phyloP scores from a whole-genome alignment of 2,329 filamentous ascomycete species.

The Fonsecaea pedrosoi region DNA sequence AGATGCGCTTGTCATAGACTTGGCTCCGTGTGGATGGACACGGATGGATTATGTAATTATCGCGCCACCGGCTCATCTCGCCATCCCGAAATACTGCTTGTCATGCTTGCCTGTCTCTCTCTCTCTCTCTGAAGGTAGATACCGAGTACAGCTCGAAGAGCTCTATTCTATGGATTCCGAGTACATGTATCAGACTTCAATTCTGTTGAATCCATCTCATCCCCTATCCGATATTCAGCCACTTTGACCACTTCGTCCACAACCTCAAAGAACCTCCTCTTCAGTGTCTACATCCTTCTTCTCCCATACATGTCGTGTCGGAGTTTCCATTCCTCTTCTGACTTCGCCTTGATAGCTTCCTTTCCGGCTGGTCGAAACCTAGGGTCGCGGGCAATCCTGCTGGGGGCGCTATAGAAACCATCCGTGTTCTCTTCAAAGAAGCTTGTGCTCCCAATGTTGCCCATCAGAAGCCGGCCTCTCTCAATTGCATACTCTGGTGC shows the following conservation, averaged over 20 bases:
- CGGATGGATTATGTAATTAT: not conserved
- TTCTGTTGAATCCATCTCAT: conserved; percentile 1
- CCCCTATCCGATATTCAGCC: conserved; percentile 2
- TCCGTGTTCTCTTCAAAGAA: conserved; percentile 37
- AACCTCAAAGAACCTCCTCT: conserved; percentile 1
- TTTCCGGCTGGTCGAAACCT: conserved; percentile 37
- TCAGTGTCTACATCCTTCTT: conserved; percentile 26
- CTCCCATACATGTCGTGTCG: conserved; percentile 33
- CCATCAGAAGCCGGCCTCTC: conserved; percentile 26
- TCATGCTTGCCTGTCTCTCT: no score
- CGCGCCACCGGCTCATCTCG: conserved; percentile 5
- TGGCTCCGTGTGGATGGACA: not conserved
- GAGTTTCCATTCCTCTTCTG: conserved; percentile 35
- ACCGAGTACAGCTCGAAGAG: not conserved
- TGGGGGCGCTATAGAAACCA: conserved; percentile 36
- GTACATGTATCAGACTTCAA: conserved; percentile 7
- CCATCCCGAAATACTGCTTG: not conserved
- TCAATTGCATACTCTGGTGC: conserved; percentile 38
- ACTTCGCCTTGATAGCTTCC: conserved; percentile 32
- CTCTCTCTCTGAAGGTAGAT: not conserved
- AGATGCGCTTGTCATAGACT: conserved; percentile 19
- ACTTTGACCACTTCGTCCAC: not conserved
- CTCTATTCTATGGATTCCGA: conserved; percentile 6
- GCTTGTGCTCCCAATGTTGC: conserved; percentile 29
- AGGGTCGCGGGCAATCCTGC: conserved; percentile 39